phyloP scores from a whole-genome alignment of 345 rosid genomes.

The Hypericum androsaemum region DNA sequence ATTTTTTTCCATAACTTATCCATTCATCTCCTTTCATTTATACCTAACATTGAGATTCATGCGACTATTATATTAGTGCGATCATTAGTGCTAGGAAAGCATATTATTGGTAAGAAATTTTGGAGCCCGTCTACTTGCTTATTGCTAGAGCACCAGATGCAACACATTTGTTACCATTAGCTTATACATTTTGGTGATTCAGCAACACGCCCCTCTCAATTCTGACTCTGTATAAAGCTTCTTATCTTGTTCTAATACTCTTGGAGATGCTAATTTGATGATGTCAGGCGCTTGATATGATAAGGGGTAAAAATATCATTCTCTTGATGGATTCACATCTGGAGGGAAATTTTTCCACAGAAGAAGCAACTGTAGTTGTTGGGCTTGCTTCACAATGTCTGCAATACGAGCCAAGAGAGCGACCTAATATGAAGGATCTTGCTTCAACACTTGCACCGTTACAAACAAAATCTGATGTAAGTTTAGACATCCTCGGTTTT shows the following conservation, averaged over 20 bases:
- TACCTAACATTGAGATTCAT: no score
- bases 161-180: no score
- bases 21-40: no score
- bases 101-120: no score
- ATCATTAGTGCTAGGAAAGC: no score
- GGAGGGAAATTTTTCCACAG: slow-evolving; percentile 79
- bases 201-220: no score
- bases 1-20: no score
- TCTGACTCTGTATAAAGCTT: no score
- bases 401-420: slow-evolving; percentile 90
- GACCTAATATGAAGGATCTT: slow-evolving; percentile 77
- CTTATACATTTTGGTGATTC: no score
- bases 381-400: slow-evolving; percentile 79
- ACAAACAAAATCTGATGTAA: slow-evolving; percentile 79
- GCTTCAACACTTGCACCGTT: slow-evolving; percentile 62
- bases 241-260: neutral
- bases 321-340: slow-evolving; percentile 87
- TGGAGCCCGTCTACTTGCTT: no score
- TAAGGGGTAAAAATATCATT: slow-evolving; percentile 60
- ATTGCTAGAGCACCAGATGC: no score
- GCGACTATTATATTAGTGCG: no score
- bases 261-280: slow-evolving; percentile 4
- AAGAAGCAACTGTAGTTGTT: slow-evolving; percentile 76
- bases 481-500: slow-evolving; percentile 12
- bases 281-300: slow-evolving; percentile 91